phyloP scores from a whole-genome alignment of 352 stramenopile species.

The Phytopythium aichiense region DNA sequence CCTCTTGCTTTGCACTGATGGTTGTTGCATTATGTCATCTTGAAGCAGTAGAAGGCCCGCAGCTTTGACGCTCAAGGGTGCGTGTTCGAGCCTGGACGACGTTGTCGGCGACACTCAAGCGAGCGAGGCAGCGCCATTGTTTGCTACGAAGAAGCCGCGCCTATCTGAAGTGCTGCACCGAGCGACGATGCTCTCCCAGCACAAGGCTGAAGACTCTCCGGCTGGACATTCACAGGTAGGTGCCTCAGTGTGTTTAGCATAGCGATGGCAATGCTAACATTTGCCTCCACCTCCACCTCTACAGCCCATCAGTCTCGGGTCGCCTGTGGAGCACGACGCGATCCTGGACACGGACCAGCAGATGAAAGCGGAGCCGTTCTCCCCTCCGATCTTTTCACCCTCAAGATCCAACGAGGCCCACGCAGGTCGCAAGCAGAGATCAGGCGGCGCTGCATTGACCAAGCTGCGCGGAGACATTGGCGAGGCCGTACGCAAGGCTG shows the following conservation, averaged over 20 bases:
- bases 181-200: conserved; percentile 59
- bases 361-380: conserved; percentile 51
- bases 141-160: conserved; percentile 18
- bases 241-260: not conserved
- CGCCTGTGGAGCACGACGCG: conserved; percentile 24
- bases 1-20: not conserved
- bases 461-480: conserved; percentile 62
- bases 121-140: too few relatives aligned
- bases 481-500: conserved; percentile 46
- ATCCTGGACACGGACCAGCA: conserved; percentile 61
- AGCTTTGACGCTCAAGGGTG: conserved; percentile 2
- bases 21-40: not conserved
- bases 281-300: not conserved
- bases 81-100: not conserved
- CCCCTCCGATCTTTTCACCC: conserved; percentile 53
- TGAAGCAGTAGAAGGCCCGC: conserved; percentile 21
- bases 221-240: conserved; percentile 14
- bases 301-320: not conserved
- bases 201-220: conserved; percentile 10
- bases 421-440: conserved; percentile 12
- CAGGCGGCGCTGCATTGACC: conserved; percentile 17
- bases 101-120: not conserved
- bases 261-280: not conserved
- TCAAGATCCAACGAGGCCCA: conserved; percentile 20
- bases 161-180: conserved; percentile 56